Percentiles rank a stretch among this genome's conserved stretches.
phyloP scores from a whole-genome alignment of 2,329 filamentous ascomycete species.

The Curvularia lunata region DNA sequence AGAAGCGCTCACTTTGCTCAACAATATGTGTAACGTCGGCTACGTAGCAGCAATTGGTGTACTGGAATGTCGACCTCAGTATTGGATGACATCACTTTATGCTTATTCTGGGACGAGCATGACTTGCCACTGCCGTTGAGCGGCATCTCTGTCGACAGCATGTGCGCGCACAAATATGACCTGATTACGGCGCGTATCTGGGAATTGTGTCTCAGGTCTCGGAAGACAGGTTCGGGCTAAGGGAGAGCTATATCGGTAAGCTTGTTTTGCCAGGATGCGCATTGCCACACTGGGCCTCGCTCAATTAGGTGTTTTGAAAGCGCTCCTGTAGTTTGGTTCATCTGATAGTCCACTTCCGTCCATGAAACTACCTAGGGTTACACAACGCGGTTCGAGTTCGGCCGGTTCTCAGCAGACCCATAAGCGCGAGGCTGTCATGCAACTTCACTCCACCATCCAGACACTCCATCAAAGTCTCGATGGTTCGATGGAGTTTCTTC shows the following conservation, averaged over 20 bases:
- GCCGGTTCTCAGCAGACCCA: conserved; percentile 32
- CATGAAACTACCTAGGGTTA: conserved; percentile 15
- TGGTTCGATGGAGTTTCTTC: conserved; percentile 24
- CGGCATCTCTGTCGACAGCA: conserved; percentile 60
- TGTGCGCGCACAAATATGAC: conserved; percentile 39
- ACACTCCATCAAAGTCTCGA: conserved; percentile 27
- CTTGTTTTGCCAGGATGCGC: conserved; percentile 19
- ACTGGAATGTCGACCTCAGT: conserved; percentile 29
- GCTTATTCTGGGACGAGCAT: conserved; percentile 53
- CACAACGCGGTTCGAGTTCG: conserved; percentile 11
- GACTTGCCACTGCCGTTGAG: conserved; percentile 51
- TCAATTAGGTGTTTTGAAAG: conserved; percentile 10
- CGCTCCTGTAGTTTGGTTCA: conserved; percentile 20
- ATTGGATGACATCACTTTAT: conserved; percentile 53
- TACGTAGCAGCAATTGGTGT: conserved; percentile 59
- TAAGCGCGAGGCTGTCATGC: conserved; percentile 29
- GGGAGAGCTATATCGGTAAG: conserved; percentile 37
- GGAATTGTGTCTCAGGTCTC: conserved; percentile 26
- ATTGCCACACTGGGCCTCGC: conserved; percentile 6
- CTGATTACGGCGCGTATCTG: conserved; percentile 29
- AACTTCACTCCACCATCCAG: conserved; percentile 34
- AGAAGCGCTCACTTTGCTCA: conserved; percentile 48
- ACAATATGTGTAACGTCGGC: conserved; percentile 57
- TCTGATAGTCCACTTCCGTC: conserved; percentile 16
- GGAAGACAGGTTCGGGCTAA: conserved; percentile 29